These are phyloP conservation scores for Escovopsis sp. DNA, from an alignment of 2,329 filamentous ascomycete genomes.

Conservation along the genomic window DNA sequence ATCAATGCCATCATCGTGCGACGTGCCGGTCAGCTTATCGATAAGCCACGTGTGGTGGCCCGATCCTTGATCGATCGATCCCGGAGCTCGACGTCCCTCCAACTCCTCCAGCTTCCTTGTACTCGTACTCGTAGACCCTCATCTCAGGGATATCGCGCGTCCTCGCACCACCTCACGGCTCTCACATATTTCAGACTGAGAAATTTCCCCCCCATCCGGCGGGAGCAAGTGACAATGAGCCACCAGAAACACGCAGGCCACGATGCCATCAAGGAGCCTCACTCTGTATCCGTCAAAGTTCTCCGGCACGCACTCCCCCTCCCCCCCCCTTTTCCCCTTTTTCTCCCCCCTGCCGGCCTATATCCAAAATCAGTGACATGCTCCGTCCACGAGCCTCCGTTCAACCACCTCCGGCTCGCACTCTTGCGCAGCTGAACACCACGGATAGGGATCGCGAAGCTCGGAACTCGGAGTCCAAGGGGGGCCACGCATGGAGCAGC, in stretches of 20 bases:
- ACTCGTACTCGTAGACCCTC: neutral
- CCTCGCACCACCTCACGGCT: neutral
- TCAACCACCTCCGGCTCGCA: neutral
- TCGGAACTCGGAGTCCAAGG: no score
- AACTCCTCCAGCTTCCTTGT: neutral
- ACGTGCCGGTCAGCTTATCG: conserved; percentile 1
- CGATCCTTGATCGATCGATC: neutral
- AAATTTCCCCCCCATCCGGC: neutral
- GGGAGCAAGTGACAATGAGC: conserved; percentile 27
- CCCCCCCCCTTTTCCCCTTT: no score
- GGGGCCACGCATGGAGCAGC: no score
- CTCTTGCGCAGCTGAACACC: no score
- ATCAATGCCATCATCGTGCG: neutral
- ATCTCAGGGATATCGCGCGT: neutral
- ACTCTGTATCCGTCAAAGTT: conserved; percentile 66
- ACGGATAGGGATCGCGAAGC: no score
- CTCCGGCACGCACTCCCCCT: conserved; percentile 34
- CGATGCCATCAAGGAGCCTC: conserved; percentile 55
- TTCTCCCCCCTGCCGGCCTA: neutral
- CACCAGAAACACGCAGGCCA: conserved; percentile 43
- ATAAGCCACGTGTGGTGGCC: neutral
- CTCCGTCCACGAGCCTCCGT: neutral
- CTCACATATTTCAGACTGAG: neutral
- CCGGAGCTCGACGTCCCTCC: neutral
- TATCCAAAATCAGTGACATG: neutral